Evolutionary conservation across 768 basidiomycete genomes (phyloP), one percentile per base, ranked within the genome.

Genomic region (Kwoniella pini): DNA sequence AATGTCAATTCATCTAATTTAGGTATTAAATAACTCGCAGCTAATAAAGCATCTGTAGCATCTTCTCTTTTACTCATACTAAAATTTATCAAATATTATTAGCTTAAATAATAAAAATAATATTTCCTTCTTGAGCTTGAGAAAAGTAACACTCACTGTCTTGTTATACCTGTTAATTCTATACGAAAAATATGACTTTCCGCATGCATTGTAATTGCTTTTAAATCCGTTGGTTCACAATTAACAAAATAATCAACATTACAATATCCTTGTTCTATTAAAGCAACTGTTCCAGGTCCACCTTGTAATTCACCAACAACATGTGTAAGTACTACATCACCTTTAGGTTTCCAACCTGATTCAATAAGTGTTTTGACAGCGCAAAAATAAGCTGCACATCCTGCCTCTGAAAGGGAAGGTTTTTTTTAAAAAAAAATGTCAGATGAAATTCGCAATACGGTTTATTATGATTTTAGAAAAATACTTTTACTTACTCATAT

Each of bases 1-100:
- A 63, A 63, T n/a, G 33, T 63, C 36, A 57, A 38, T 11, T 28
- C 42, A n/a, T 48, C 48, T 27, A 63, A 30, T 30, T 54, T 31
- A 1, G 61, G 61, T 26, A 57, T 63, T 39, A 63, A 26, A 21
- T 63, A 54, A n/a, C 45, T 44, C 15, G 54, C 55, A 15, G 48
- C 61, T 33, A 60, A 39, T 28, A 53, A n/a, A 4, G 51, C 59
- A 21, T 60, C 59, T 21, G 56, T 58, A 19, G 49, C 56, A 2
- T 59, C 62, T 59, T 63, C 62, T 5, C 62, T 46, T 31, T 63
- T 63, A 36, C 62, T 63, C 62, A 63, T 58, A 50, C 62, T 63
- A 38, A 17, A n/a, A 19, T 5, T 12, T 21, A 19, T 36, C 7
- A 7, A 7, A 15, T 7, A n/a, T 10, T 6, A n/a, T 24, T 9